Conservation (phyloP, 805 yeast genomes). For the Starmerella vaccinii region DNA sequence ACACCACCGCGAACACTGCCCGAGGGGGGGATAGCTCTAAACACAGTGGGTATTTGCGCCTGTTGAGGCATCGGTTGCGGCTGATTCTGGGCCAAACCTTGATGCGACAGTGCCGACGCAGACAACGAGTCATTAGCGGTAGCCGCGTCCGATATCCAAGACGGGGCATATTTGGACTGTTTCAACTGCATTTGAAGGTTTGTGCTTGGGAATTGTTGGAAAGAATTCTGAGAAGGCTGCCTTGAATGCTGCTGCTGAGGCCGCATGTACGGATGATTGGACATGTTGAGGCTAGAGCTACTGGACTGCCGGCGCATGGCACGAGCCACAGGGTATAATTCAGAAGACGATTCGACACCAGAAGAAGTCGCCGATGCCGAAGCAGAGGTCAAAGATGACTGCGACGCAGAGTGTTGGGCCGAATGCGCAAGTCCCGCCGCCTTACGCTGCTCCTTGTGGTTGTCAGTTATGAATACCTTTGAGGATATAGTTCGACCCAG, state of each 20-base stretch:
- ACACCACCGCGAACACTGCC: slow-evolving; percentile 96
- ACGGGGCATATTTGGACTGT: slow-evolving; percentile 2
- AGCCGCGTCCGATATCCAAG: neutral
- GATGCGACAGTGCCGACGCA: neutral
- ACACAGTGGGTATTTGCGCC: slow-evolving; percentile 45
- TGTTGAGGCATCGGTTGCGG: neutral
- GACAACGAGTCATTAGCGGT: neutral
- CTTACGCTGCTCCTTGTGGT: slow-evolving; percentile 51
- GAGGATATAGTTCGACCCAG: slow-evolving; percentile 63
- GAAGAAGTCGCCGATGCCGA: slow-evolving; percentile 6
- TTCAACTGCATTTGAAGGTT: neutral
- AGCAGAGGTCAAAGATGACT: neutral
- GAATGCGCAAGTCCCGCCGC: neutral
- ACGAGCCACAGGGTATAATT: neutral
- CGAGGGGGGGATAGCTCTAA: slow-evolving; percentile 85
- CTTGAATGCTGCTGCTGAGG: neutral
- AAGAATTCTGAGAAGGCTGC: neutral
- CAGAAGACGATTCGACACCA: neutral
- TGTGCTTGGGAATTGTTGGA: neutral
- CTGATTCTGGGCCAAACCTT: neutral
- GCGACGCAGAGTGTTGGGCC: neutral
- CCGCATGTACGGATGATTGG: slow-evolving; percentile 7
- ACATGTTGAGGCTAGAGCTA: slow-evolving; percentile 4
- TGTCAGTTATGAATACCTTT: slow-evolving; percentile 85
- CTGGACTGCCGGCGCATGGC: slow-evolving; percentile 1